Evolutionary conservation across 2,329 filamentous ascomycete species (phyloP), one percentile per base, ranked within the genome.

Genomic region (Claviceps maximensis): DNA sequence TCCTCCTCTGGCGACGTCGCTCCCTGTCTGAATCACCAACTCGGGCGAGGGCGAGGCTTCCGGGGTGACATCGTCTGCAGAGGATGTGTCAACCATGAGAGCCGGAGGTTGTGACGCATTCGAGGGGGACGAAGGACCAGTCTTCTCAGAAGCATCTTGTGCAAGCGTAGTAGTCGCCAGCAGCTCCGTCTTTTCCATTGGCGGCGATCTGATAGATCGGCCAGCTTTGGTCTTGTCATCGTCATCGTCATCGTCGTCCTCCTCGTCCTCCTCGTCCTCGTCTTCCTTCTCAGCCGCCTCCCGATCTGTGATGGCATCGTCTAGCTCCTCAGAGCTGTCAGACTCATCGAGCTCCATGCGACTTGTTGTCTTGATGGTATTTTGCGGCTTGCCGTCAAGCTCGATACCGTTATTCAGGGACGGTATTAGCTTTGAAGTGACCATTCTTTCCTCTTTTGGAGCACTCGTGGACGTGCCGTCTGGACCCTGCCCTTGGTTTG

Each of bases 311-410:
- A 61, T 51, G 17, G 68, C 63, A n/a, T 71, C 66, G 38, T 74
- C 73, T 1, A 70, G 70, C 9, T 75, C 74, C 9, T 75, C 74
- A 5, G 78, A 78, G 3, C 6, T 46, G 17, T 86, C 84, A 47
- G 86, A 84, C 57, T 86, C 84, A 61, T 89, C 86, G 13, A 89
- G 72, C 52, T 83, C 82, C 56, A 83, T 74, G 25, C 83, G 79
- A 17, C 78, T 71, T 57, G 80, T 82, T 1, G 82, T 76, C 58
- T 62, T 65, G 38, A 58, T 54, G 4, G 61, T 53, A 65, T 81
- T 80, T 54, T 75, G 71, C 19, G 76, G 77, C 61, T 76, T 79
- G 2, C 72, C 61, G 41, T 80, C 78, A 42, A 63, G 69, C 51
- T 65, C 71, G 42, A 65, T 61, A 51, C 64, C 67, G 10, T 59